Base-by-base conservation (phyloP, 2,329 filamentous ascomycete species). In the Alternaria rosae region DNA sequence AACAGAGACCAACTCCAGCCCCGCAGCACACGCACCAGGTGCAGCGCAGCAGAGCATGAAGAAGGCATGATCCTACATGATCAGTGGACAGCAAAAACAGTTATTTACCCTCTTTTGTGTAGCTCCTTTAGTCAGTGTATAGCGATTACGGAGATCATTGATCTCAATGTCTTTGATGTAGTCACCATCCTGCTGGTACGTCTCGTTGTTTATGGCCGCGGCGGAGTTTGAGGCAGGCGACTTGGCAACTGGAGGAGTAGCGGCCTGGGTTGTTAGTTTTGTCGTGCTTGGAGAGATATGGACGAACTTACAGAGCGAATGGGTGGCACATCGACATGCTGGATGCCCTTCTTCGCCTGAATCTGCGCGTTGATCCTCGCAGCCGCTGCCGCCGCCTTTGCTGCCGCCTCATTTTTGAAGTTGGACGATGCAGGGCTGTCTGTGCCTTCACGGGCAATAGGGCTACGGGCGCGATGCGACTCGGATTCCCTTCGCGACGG, bases 41-140 rank as follows among this genome's bases (percentile, higher is more conserved):
- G 71, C 68, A 62, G 62, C 52, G 54, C 59, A 64, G 59, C 72
- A 54, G 57, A 28, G 21, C 65, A 67, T 67, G 70, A 76, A 77
- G 65, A 75, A 74, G 76, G 73, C 71, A 73, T 76, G 75, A 74
- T 79, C 84, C 83, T 82, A 79, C 79, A 80, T 72, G 81, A 91
- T 91, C 89, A 92, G 89, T 88, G 84, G 83, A 82, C 80, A 81
- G 85, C 84, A 87, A 86, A 88, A 87, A 67, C 69, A 90, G 93
- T 91, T 90, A 94, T 91, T 97, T 97, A 99, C 95, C 94, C 95
- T 97, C 88, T 97, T 97, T 86, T 98, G 95, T 70, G 93, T 97
- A 74, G 93, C 92, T 76, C 94, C 93, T 85, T 97, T 98, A 68
- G 94, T 99, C 83, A 99, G 87, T 80, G 94, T 91, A 81, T 99